A percentile compares a stretch with the other conserved stretches of the same genome.
phyloP scores from a whole-genome alignment of 2,329 filamentous ascomycete genomes.

The Trichoderma atroviride region DNA sequence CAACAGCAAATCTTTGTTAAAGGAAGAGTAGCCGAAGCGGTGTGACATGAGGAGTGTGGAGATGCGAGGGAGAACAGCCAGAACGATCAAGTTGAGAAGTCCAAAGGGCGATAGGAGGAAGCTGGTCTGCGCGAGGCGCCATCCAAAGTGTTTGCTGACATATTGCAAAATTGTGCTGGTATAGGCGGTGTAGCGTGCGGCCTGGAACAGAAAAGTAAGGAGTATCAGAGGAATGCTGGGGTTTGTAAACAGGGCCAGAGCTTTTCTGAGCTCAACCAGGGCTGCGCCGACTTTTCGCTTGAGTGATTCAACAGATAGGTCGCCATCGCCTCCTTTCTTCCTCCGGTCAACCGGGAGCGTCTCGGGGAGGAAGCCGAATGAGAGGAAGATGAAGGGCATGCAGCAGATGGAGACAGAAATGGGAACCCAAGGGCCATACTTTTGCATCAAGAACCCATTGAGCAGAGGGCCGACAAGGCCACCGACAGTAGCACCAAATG shows the following conservation, averaged over 20 bases:
- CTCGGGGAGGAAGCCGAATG: conserved; percentile 46
- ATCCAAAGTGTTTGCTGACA: conserved; percentile 49
- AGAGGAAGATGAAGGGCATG: conserved; percentile 39
- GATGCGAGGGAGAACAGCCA: conserved; percentile 42
- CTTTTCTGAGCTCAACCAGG: conserved; percentile 38
- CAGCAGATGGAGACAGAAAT: conserved; percentile 40
- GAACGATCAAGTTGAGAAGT: conserved; percentile 43
- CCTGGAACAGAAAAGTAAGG: conserved; percentile 44
- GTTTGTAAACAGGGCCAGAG: conserved; percentile 42
- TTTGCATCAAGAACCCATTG: conserved; percentile 45
- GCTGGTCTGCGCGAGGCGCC: conserved; percentile 47
- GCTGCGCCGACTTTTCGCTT: conserved; percentile 37
- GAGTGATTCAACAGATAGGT: conserved; percentile 31
- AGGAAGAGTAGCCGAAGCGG: conserved; percentile 40
- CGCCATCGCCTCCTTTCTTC: conserved; percentile 19
- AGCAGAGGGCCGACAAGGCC: conserved; percentile 44
- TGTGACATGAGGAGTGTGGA: conserved; percentile 39
- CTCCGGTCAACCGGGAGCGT: conserved; percentile 38
- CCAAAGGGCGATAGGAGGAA: conserved; percentile 47
- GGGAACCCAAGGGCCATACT: conserved; percentile 46
- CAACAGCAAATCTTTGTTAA: conserved; percentile 44
- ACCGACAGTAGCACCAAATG: conserved; percentile 46
- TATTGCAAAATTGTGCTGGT: conserved; percentile 45
- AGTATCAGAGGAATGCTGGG: conserved; percentile 43
- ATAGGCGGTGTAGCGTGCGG: conserved; percentile 42